Evolutionary conservation across 768 basidiomycete genomes (phyloP).

Genomic region (Mrakia blollopis): DNA sequence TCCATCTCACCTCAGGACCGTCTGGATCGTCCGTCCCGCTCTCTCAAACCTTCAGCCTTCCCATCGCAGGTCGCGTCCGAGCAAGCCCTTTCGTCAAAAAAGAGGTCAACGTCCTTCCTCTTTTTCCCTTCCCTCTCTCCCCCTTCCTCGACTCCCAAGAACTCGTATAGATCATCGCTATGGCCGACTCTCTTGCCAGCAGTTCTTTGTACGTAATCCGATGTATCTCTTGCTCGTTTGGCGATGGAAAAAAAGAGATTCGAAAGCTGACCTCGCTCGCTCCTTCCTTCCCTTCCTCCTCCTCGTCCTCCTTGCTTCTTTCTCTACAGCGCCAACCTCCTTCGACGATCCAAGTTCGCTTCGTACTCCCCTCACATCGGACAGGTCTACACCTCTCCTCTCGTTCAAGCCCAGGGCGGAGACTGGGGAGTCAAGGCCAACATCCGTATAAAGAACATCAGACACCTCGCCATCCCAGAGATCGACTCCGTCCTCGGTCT

Average conservation of each 20-base stretch:
- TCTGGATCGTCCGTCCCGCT: background rate
- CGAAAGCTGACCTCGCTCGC: conserved; percentile 2
- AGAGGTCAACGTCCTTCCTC: background rate
- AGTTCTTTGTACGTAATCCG: background rate
- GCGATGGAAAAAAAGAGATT: background rate
- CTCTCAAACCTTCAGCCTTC: no score
- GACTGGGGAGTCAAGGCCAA: conserved; percentile 30
- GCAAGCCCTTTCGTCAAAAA: background rate
- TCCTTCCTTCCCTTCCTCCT: conserved; percentile 2
- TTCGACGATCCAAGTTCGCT: conserved; percentile 26
- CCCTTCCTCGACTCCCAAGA: background rate
- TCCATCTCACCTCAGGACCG: background rate
- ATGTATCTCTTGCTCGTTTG: background rate
- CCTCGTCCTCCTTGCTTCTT: background rate
- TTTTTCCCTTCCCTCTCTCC: background rate
- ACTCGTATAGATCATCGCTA: background rate
- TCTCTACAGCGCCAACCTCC: conserved; percentile 15
- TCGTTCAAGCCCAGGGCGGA: background rate
- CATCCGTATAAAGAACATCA: background rate
- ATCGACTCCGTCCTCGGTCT: conserved; percentile 29
- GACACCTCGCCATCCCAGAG: conserved; percentile 26
- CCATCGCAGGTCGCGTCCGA: background rate
- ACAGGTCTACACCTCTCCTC: conserved; percentile 27
- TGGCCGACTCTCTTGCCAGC: background rate
- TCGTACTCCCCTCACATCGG: conserved; percentile 23